These are phyloP conservation scores for Calonectria pseudoreteaudii DNA, from an alignment of 2,329 filamentous ascomycete species.

Conservation along the genomic window DNA sequence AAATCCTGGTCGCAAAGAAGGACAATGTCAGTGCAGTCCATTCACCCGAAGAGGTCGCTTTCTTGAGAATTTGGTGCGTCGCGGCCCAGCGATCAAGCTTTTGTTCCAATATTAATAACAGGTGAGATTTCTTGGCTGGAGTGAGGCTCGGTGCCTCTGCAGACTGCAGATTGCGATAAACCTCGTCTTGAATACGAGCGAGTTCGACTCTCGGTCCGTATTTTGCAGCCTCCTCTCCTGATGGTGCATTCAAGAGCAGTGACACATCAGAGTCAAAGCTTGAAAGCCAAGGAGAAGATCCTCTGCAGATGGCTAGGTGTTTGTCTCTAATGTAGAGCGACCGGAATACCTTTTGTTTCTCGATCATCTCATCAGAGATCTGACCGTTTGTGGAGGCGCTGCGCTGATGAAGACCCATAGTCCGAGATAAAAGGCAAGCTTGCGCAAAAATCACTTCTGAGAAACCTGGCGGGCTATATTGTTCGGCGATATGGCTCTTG, in stretches of 20 bases:
- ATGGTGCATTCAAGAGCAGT: neutral
- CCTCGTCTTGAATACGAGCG: conserved; percentile 39
- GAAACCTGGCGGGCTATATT: conserved; percentile 39
- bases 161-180: conserved; percentile 33
- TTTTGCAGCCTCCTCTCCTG: conserved; percentile 14
- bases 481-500: conserved; percentile 42
- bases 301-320: conserved; percentile 36
- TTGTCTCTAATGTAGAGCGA: conserved; percentile 43
- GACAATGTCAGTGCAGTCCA: conserved; percentile 30
- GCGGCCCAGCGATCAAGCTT: conserved; percentile 39
- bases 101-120: conserved; percentile 29
- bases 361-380: conserved; percentile 26
- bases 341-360: conserved; percentile 38
- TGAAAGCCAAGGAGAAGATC: conserved; percentile 35
- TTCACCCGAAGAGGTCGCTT: conserved; percentile 15
- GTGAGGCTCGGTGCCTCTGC: conserved; percentile 23
- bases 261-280: conserved; percentile 29
- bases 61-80: conserved; percentile 30
- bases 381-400: conserved; percentile 20
- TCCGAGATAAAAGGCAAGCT: conserved; percentile 41
- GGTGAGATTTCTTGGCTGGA: conserved; percentile 13
- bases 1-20: conserved; percentile 39
- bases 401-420: conserved; percentile 41
- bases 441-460: conserved; percentile 42
- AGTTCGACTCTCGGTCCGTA: conserved; percentile 36